Evolutionary conservation across 73 alveolate genomes (phyloP).

Genomic region (Blepharisma japonicum): DNA sequence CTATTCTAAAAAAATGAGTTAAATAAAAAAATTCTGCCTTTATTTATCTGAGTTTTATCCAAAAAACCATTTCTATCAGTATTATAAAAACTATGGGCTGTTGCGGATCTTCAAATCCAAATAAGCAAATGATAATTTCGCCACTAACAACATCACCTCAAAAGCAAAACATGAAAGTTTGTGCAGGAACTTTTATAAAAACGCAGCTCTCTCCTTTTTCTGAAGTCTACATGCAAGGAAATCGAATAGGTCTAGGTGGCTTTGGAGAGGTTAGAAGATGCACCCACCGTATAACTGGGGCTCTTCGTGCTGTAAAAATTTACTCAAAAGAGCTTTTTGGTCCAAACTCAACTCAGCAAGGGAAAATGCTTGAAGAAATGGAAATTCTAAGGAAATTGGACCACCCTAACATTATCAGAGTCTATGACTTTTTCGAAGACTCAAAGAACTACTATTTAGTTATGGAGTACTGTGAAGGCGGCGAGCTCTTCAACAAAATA

Average conservation of each 20-base stretch:
- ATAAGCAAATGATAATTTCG: too few relatives aligned
- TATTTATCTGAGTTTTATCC: too few relatives aligned
- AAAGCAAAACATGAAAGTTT: too few relatives aligned
- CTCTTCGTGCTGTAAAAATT: constrained; percentile 45
- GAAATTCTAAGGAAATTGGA: constrained; percentile 7
- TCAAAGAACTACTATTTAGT: neutral
- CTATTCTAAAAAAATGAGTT: too few relatives aligned
- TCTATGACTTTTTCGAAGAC: constrained; percentile 3
- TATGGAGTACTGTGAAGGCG: constrained; percentile 1
- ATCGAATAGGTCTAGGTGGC: constrained; percentile 37
- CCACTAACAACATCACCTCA: too few relatives aligned
- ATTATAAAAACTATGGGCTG: too few relatives aligned
- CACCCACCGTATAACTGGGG: constrained; percentile 29
- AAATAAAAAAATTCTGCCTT: too few relatives aligned
- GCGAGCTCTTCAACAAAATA: neutral
- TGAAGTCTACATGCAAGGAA: neutral
- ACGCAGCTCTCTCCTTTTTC: too few relatives aligned
- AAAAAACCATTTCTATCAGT: too few relatives aligned
- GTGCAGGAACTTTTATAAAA: too few relatives aligned
- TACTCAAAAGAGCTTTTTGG: constrained; percentile 21
- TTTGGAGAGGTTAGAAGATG: constrained; percentile 41
- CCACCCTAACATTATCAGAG: neutral
- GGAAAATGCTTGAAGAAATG: constrained; percentile 3
- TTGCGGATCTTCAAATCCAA: too few relatives aligned
- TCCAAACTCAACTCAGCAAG: neutral